A percentile compares a stretch with the other conserved stretches of the same genome.
These are phyloP conservation scores for Angomonas ambiguus DNA, from an alignment of 208 protist genomes.

Conservation along the genomic window DNA sequence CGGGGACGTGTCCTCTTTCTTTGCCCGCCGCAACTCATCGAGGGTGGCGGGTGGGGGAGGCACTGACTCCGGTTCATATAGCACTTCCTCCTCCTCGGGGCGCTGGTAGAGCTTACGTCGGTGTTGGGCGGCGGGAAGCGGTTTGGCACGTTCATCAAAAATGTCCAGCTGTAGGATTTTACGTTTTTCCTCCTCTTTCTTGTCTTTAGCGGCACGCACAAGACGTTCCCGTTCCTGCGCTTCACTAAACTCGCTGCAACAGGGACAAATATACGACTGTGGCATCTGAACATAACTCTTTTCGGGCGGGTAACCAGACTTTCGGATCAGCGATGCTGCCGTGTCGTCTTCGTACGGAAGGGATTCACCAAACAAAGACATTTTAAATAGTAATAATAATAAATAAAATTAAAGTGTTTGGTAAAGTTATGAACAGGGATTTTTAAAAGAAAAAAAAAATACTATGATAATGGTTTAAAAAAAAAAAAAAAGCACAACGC, in stretches of 20 bases:
- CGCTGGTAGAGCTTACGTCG: slow-evolving; percentile 39
- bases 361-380: slow-evolving; percentile 82
- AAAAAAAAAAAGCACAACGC: neutral
- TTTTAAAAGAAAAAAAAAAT: neutral
- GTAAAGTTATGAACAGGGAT: slow-evolving; percentile 5
- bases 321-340: slow-evolving; percentile 79
- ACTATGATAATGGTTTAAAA: neutral
- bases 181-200: slow-evolving; percentile 64
- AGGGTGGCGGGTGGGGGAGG: slow-evolving; percentile 67
- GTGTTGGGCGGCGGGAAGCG: slow-evolving; percentile 27
- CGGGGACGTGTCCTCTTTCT: slow-evolving; percentile 23
- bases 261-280: slow-evolving; percentile 74
- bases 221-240: slow-evolving; percentile 57
- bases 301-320: slow-evolving; percentile 71
- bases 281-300: slow-evolving; percentile 82
- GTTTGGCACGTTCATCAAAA: slow-evolving; percentile 83
- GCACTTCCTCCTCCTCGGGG: slow-evolving; percentile 40
- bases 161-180: slow-evolving; percentile 80
- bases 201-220: slow-evolving; percentile 41
- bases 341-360: slow-evolving; percentile 89
- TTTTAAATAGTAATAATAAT: slow-evolving; percentile 15
- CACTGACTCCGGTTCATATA: slow-evolving; percentile 27
- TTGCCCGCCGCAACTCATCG: slow-evolving; percentile 55
- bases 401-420: neutral
- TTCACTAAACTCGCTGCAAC: slow-evolving; percentile 72